phyloP scores from a whole-genome alignment of 495 filamentous ascomycete species.

The Aspergillus asperescens region DNA sequence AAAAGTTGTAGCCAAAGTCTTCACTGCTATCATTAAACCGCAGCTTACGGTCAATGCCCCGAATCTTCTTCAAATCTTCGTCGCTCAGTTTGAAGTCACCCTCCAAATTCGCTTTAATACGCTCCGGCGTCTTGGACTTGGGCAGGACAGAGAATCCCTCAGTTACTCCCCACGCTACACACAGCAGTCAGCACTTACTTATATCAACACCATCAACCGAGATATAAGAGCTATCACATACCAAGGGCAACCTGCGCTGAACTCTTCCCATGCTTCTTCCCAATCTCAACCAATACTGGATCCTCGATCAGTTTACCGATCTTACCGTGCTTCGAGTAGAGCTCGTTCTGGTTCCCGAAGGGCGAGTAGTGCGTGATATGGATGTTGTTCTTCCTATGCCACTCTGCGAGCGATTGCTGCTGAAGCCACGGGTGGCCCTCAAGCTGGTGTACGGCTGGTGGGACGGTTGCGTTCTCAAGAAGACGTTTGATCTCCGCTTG shows the following conservation, averaged over 20 bases:
- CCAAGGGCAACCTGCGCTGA: slow-evolving; percentile 58
- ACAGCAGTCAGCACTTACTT: slow-evolving; percentile 17
- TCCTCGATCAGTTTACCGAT: slow-evolving; percentile 57
- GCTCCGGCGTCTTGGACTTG: slow-evolving; percentile 53
- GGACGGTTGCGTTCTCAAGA: slow-evolving; percentile 52
- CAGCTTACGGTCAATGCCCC: slow-evolving; percentile 49
- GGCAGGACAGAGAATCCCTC: slow-evolving; percentile 60
- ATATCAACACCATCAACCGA: background rate
- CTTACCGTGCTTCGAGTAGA: slow-evolving; percentile 47
- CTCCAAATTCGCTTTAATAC: slow-evolving; percentile 54
- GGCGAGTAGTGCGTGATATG: slow-evolving; percentile 63
- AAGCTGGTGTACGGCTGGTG: slow-evolving; percentile 63
- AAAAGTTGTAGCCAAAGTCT: slow-evolving; percentile 55
- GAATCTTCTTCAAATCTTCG: slow-evolving; percentile 51
- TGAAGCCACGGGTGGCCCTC: slow-evolving; percentile 60
- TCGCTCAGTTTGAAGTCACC: slow-evolving; percentile 53
- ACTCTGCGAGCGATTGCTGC: slow-evolving; percentile 54
- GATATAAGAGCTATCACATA: slow-evolving; percentile 24
- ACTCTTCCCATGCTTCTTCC: slow-evolving; percentile 56
- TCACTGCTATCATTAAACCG: slow-evolving; percentile 56
- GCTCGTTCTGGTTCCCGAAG: slow-evolving; percentile 65
- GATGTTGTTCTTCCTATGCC: slow-evolving; percentile 50
- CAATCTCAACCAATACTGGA: slow-evolving; percentile 53
- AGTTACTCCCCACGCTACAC: slow-evolving; percentile 57
- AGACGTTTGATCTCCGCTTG: slow-evolving; percentile 62